Percentiles rank a stretch among this genome's conserved stretches.
These are phyloP conservation scores for Paramecium sexaurelia DNA, from an alignment of 73 alveolate species.

Conservation along the genomic window DNA sequence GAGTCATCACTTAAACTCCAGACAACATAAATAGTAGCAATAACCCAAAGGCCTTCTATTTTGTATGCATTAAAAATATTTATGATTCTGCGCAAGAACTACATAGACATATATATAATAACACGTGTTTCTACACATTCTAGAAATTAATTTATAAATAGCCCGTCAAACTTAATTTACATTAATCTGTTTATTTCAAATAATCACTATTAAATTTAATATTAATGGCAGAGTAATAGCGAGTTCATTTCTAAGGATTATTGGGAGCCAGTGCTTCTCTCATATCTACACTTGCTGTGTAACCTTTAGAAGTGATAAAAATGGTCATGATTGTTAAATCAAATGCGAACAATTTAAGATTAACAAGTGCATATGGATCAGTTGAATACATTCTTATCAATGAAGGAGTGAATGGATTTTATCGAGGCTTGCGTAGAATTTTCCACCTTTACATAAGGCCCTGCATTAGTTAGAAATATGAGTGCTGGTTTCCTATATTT, in stretches of 20 bases:
- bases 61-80: neutral
- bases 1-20: neutral
- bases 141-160: neutral
- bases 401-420: slow-evolving; percentile 57
- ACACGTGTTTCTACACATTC: neutral
- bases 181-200: neutral
- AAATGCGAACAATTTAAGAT: neutral
- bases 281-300: neutral
- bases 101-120: neutral
- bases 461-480: slow-evolving; percentile 58
- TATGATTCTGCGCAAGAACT: neutral
- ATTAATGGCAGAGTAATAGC: neutral
- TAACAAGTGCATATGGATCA: neutral
- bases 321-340: slow-evolving; percentile 61
- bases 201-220: neutral
- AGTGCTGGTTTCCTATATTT: slow-evolving; percentile 58
- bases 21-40: neutral
- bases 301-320: slow-evolving; percentile 61
- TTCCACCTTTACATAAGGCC: neutral
- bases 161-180: neutral
- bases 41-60: neutral
- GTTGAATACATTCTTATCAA: slow-evolving; percentile 29
- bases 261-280: slow-evolving; percentile 3
- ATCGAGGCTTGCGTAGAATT: slow-evolving; percentile 46
- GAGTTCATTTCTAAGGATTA: slow-evolving; percentile 12